A percentile compares a stretch with the other conserved stretches of the same genome.
Conservation (phyloP, 2,329 filamentous ascomycete species). For the Neonectria neomacrospora region DNA sequence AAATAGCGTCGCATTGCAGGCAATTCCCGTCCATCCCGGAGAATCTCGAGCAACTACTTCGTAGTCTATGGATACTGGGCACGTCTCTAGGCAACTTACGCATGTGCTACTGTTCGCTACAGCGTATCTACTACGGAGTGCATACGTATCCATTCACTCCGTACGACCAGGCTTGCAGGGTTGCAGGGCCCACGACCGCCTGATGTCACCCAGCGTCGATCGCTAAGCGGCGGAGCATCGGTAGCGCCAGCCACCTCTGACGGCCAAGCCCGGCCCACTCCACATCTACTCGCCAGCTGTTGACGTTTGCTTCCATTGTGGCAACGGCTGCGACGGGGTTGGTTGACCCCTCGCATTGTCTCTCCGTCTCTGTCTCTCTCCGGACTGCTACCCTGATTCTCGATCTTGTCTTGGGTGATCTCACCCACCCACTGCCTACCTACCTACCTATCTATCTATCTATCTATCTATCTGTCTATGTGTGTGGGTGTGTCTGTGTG, state of each 20-base stretch:
- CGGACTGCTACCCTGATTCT: neutral
- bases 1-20: neutral
- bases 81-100: too few species aligned
- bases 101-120: too few species aligned
- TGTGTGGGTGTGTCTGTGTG: neutral
- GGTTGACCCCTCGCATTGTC: neutral
- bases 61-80: too few species aligned
- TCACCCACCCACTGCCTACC: too few species aligned
- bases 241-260: conserved; percentile 27
- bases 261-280: conserved; percentile 19
- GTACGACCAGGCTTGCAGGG: neutral
- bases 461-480: too few species aligned
- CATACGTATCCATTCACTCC: neutral
- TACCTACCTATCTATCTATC: too few species aligned
- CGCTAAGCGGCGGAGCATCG: conserved; percentile 25
- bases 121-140: too few species aligned
- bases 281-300: neutral
- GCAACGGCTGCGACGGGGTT: neutral
- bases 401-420: neutral
- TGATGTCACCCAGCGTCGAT: conserved; percentile 32
- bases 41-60: neutral
- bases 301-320: neutral
- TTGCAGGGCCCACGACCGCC: conserved; percentile 13
- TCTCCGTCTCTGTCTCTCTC: neutral
- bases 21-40: neutral